These are phyloP conservation scores for Arthrobotrys pseudoclavata DNA, from an alignment of 2,329 filamentous ascomycete species.

Conservation along the genomic window DNA sequence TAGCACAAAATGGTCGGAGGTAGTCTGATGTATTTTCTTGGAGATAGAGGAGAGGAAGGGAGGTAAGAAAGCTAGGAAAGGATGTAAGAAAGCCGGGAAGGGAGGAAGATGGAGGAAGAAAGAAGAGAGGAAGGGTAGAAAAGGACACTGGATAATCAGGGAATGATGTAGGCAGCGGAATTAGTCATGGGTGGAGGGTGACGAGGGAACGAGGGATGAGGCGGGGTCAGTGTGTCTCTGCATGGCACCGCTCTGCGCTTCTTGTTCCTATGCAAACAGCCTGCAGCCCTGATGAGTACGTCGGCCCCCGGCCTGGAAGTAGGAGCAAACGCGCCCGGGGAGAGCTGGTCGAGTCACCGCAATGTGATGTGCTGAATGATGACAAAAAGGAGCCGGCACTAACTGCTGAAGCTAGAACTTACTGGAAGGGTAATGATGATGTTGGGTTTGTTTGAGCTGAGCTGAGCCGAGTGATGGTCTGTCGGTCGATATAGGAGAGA, in stretches of 20 bases:
- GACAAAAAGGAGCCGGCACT: not conserved
- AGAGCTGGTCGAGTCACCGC: conserved; percentile 34
- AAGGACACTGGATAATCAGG: conserved; percentile 46
- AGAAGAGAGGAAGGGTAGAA: conserved; percentile 62
- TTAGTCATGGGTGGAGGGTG: conserved; percentile 53
- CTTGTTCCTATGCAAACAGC: conserved; percentile 5
- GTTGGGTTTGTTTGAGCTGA: not conserved
- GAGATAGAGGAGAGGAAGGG: conserved; percentile 52
- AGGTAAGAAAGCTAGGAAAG: conserved; percentile 60
- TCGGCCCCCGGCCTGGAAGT: not conserved
- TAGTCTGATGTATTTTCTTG: conserved; percentile 57
- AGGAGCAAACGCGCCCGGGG: conserved; percentile 1
- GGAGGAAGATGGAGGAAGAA: conserved; percentile 63
- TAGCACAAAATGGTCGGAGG: conserved; percentile 30
- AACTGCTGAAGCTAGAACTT: conserved; percentile 29
- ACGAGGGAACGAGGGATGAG: conserved; percentile 10
- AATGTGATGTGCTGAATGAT: not conserved
- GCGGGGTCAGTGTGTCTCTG: conserved; percentile 11
- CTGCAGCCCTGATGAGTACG: not conserved
- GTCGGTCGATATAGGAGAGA: conserved; percentile 4
- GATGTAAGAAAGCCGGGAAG: conserved; percentile 61
- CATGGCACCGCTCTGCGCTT: not conserved
- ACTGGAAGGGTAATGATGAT: conserved; percentile 27
- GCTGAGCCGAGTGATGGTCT: conserved; percentile 2
- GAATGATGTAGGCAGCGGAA: conserved; percentile 59